Evolutionary conservation across 306 rosid species (phyloP), one percentile per base, ranked within the genome.

Genomic region (Prunus padus): DNA sequence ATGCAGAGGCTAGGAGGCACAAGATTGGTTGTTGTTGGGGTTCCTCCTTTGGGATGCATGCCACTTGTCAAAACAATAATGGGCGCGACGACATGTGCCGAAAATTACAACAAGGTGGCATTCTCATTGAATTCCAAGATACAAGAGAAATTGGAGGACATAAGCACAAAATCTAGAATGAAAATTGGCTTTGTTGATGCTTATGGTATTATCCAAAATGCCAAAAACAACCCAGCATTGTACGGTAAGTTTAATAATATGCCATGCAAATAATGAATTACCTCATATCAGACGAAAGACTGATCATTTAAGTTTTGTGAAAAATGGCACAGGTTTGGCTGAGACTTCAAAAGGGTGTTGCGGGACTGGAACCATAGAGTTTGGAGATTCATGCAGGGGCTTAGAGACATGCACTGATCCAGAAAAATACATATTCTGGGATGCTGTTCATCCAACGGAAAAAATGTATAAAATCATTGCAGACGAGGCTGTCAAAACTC

Each of bases 381-480:
- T 82, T 18, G 97, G 84, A 0, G 89, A 80, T 47, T 80, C 93
- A 20, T 92, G 97, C 90, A 88, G 60, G 76, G 97, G 90, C 4
- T 7, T 84, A 64, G 59, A 51, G 7, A 88, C 88, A 2, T 92
- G 95, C 74, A 31, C 28, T 11, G 83, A 92, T 71, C 83, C 96
- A 33, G n/a, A 70, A 66, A 81, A 83, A 51, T 92, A 86, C 8
- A 80, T 86, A 14, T 92, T 88, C 82, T 92, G 97, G 97, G 97
- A 92, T 70, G 93, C 93, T 23, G 90, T 92, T 84, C 97, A 92
- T 88, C 96, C 96, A 8, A 85, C 97, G 3, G 61, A 92, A 67
- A 79, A 75, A 52, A 85, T 92, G 91, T 89, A 92, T 71, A 77
- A 79, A 80, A 85, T 89, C 59, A 42, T 92, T 8, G 96, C 90